Percentiles rank a stretch among this genome's conserved stretches.
Conservation (phyloP, 1,284 basidiomycete genomes). For the Ganoderma sp. region DNA sequence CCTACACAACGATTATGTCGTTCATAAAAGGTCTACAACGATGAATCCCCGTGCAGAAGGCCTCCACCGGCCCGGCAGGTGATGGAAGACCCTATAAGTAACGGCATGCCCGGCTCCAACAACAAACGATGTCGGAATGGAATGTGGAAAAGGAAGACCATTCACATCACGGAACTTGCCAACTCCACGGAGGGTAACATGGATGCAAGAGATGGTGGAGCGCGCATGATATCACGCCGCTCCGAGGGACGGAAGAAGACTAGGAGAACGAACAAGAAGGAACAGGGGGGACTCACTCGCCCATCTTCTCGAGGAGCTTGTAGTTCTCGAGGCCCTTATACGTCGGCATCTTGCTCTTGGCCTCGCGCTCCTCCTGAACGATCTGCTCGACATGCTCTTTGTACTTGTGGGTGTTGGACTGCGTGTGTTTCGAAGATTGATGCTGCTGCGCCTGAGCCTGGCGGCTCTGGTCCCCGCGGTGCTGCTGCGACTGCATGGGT, state of each 20-base stretch:
- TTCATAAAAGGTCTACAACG: background rate
- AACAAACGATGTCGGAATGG: background rate
- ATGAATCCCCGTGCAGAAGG: background rate
- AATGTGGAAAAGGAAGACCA: background rate
- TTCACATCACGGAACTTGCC: background rate
- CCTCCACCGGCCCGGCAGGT: background rate
- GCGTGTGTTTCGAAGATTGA: slow-evolving; percentile 43
- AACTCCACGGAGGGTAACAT: background rate
- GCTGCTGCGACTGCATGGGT: slow-evolving; percentile 40
- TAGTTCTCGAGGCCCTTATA: slow-evolving; percentile 89
- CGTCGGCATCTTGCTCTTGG: slow-evolving; percentile 78
- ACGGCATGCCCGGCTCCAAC: background rate
- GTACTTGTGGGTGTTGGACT: slow-evolving; percentile 43
- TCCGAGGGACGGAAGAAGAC: background rate
- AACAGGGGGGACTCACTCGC: slow-evolving; percentile 70
- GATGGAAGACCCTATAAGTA: background rate
- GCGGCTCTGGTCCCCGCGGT: slow-evolving; percentile 37
- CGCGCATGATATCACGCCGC: slow-evolving; percentile 1
- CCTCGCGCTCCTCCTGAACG: slow-evolving; percentile 78
- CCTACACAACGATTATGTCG: background rate
- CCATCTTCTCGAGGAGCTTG: slow-evolving; percentile 90
- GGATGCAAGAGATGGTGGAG: background rate
- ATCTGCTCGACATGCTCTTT: slow-evolving; percentile 74
- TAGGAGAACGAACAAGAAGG: slow-evolving; percentile 17
- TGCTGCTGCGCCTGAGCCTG: slow-evolving; percentile 40